These are phyloP conservation scores for Hypoxylon fragiforme DNA, from an alignment of 495 filamentous ascomycete genomes.

Conservation along the genomic window DNA sequence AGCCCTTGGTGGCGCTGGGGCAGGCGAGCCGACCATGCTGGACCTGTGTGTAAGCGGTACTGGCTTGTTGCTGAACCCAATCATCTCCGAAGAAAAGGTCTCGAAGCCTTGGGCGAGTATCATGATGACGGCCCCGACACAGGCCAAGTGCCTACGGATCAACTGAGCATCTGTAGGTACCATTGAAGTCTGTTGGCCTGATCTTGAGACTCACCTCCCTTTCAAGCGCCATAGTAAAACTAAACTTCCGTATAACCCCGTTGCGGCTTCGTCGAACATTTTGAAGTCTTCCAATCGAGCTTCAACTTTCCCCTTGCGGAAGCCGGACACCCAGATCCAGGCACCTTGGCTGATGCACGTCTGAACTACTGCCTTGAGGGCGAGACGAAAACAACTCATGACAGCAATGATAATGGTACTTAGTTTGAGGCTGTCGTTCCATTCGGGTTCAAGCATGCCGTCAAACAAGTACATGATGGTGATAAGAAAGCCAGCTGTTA, in stretches of 20 bases:
- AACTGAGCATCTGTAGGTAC: neutral
- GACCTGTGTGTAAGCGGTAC: conserved; percentile 8
- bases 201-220: conserved; percentile 19
- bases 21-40: neutral
- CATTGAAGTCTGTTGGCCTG: too few species aligned
- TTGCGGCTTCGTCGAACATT: conserved; percentile 43
- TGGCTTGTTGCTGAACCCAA: conserved; percentile 38
- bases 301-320: conserved; percentile 31
- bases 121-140: conserved; percentile 41
- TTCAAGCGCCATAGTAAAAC: conserved; percentile 41
- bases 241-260: conserved; percentile 40
- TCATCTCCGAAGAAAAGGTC: conserved; percentile 44
- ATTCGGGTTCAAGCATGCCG: conserved; percentile 34
- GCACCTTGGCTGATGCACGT: conserved; percentile 41
- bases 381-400: conserved; percentile 40
- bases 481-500: conserved; percentile 24
- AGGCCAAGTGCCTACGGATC: conserved; percentile 37
- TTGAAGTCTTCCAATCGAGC: conserved; percentile 42
- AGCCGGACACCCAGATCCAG: conserved; percentile 44
- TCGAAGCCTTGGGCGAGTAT: conserved; percentile 44
- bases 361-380: conserved; percentile 41
- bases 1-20: conserved; percentile 15
- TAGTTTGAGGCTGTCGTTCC: conserved; percentile 31
- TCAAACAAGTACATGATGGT: conserved; percentile 36
- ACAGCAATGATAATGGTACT: conserved; percentile 41